Base-by-base conservation (phyloP, 805 yeast genomes). In the Metschnikowia lachancei region DNA sequence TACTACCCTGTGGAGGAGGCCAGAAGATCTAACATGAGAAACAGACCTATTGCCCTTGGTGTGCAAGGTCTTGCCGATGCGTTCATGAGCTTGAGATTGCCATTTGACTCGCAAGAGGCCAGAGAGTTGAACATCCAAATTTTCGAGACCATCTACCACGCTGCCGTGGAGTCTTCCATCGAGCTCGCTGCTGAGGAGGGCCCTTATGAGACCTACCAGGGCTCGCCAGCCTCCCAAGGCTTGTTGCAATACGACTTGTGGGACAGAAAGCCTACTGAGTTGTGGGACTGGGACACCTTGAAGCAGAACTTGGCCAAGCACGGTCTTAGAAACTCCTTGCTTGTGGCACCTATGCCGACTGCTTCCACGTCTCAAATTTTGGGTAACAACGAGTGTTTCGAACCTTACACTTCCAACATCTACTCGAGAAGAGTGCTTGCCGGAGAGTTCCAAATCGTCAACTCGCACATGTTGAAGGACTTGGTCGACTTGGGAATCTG, bases 331-430 rank as follows among this genome's bases (percentile, higher is more conserved):
- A 79, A 79, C 66, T 79, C 84, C 31, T 68, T 79, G 54, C 72
- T 79, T 54, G 82, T 79, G 51, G 84, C 84, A 1, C 83, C 83
- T 50, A 79, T 79, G 84, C 84, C 84, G 36, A 79, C 84, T 49
- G 83, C 83, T n/a, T 79, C 83, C 19, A 79, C 83, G 4, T 79
- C 83, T 9, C 84, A 79, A 62, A 79, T 79, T 50, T 70, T 79
- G 59, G 84, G 83, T 53, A 75, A 74, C 63, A 79, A 77, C 58
- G 84, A 79, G 62, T 79, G 83, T 61, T 79, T 79, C 59, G 84
- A 79, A 64, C 84, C 84, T 32, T 78, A 74, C 65, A 79, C 84
- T 24, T 79, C 83, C 19, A 79, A 79, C 62, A 79, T 79, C 57
- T 79, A 79, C 63, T 75, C 82, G 12, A 74, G 84, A 72, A 74